These are phyloP conservation scores for Chrysanthemum seticuspe DNA, from an alignment of 129 eudicot genomes.

Conservation along the genomic window DNA sequence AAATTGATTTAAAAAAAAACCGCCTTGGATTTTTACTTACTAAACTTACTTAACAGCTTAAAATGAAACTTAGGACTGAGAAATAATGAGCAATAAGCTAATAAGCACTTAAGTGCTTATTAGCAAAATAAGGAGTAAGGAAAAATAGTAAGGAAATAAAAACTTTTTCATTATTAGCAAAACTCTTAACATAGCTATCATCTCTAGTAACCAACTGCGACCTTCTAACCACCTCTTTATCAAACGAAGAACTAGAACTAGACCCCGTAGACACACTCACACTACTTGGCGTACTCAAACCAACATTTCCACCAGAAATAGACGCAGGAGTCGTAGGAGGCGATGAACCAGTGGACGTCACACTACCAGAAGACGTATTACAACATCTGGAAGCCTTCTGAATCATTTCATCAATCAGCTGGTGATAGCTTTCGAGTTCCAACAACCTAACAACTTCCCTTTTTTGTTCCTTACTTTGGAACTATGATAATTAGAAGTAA, in stretches of 20 bases:
- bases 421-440: slow-evolving; percentile 67
- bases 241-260: slow-evolving; percentile 45
- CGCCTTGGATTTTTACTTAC: too few species aligned
- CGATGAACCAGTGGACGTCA: slow-evolving; percentile 30
- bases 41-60: too few species aligned
- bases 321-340: slow-evolving; percentile 37
- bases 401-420: slow-evolving; percentile 71
- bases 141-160: too few species aligned
- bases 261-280: slow-evolving; percentile 26
- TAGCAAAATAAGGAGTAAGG: too few species aligned
- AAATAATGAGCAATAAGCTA: too few species aligned
- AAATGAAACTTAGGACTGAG: too few species aligned
- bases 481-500: background rate
- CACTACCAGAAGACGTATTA: slow-evolving; percentile 4
- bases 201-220: slow-evolving; percentile 54
- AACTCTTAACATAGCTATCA: slow-evolving; percentile 63
- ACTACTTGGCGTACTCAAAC: slow-evolving; percentile 22
- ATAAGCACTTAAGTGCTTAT: too few species aligned
- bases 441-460: slow-evolving; percentile 61
- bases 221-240: slow-evolving; percentile 42
- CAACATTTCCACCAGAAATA: slow-evolving; percentile 18
- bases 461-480: slow-evolving; percentile 65
- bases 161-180: too few species aligned
- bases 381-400: slow-evolving; percentile 72
- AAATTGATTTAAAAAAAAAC: too few species aligned